Evolutionary conservation across 306 rosid genomes (phyloP).

Genomic region (Purshia tridentata): DNA sequence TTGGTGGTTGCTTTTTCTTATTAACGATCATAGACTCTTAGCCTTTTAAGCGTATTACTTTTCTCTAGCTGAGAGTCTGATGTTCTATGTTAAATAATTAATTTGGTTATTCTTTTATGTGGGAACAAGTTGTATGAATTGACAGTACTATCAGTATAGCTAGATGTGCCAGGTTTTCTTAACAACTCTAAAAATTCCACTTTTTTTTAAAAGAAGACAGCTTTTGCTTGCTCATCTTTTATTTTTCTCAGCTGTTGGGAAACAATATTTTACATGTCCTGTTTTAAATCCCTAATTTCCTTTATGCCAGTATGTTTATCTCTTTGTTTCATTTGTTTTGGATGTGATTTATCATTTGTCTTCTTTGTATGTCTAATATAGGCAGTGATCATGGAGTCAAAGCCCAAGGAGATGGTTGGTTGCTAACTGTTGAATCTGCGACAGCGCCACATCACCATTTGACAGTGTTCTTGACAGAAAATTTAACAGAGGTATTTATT

Average conservation of each 20-base stretch:
- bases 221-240: slow-evolving; percentile 1
- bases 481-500: too few relatives aligned
- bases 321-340: slow-evolving; percentile 21
- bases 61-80: not conserved
- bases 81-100: not conserved
- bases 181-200: not conserved
- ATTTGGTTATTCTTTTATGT: not conserved
- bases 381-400: slow-evolving; percentile 95
- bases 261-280: slow-evolving; percentile 8
- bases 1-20: slow-evolving; percentile 5
- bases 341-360: slow-evolving; percentile 3
- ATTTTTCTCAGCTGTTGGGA: slow-evolving; percentile 4
- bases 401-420: slow-evolving; percentile 98
- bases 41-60: not conserved
- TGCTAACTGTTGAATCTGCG: slow-evolving; percentile 95
- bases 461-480: too few relatives aligned
- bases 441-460: too few relatives aligned
- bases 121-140: not conserved
- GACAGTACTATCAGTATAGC: not conserved
- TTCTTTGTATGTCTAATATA: slow-evolving; percentile 25
- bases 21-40: not conserved
- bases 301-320: slow-evolving; percentile 12
- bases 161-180: not conserved
- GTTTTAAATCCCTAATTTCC: slow-evolving; percentile 11
- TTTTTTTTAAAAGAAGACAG: not conserved